Evolutionary conservation across 306 rosid species (phyloP).

Genomic region (Clitoria ternatea): DNA sequence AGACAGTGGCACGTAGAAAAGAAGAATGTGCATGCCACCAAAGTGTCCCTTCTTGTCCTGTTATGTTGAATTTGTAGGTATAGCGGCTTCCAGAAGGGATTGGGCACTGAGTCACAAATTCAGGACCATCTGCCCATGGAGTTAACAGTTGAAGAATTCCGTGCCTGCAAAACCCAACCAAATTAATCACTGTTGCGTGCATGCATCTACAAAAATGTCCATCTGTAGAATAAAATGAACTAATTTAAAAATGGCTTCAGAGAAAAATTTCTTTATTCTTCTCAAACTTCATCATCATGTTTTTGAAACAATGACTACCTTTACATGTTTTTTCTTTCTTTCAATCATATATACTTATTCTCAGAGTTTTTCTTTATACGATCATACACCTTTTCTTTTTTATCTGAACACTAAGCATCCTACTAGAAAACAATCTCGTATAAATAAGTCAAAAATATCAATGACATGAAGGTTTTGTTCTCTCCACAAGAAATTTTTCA

Average conservation of each 20-base stretch:
- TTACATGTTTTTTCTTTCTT: too few relatives aligned
- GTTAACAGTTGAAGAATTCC: conserved; percentile 52
- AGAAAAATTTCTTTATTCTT: neutral
- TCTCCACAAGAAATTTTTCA: too few relatives aligned
- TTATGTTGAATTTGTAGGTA: conserved; percentile 47
- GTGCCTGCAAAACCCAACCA: too few relatives aligned
- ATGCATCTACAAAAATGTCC: neutral
- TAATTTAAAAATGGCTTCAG: too few relatives aligned
- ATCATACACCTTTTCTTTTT: too few relatives aligned
- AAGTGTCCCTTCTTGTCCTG: conserved; percentile 68
- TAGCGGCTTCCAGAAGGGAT: conserved; percentile 39
- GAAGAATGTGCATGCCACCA: conserved; percentile 78
- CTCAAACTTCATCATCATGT: neutral
- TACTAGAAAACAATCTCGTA: too few relatives aligned
- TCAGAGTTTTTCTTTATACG: too few relatives aligned
- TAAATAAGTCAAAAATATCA: too few relatives aligned
- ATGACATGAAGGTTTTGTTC: too few relatives aligned
- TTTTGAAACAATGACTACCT: neutral
- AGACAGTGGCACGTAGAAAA: conserved; percentile 57
- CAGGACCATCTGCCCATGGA: conserved; percentile 80
- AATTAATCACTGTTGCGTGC: too few relatives aligned
- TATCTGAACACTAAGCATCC: too few relatives aligned
- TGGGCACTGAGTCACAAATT: conserved; percentile 63
- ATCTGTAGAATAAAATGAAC: neutral
- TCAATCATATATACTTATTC: too few relatives aligned